These are phyloP conservation scores for Pseudopithomyces chartarum DNA, from an alignment of 2,329 filamentous ascomycete species.

Conservation along the genomic window DNA sequence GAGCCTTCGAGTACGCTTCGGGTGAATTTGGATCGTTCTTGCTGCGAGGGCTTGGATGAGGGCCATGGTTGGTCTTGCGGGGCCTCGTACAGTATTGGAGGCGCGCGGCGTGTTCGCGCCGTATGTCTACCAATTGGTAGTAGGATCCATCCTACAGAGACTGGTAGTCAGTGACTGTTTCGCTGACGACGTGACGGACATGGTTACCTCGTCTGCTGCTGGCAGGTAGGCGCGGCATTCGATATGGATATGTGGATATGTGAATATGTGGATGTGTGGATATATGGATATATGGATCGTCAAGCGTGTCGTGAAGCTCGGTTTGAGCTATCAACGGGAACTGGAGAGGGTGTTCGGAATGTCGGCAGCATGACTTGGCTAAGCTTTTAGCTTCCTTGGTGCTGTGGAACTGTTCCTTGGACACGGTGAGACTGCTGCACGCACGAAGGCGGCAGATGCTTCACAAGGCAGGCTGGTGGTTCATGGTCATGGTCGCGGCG, in stretches of 20 bases:
- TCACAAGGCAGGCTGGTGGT: neutral
- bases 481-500: neutral
- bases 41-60: constrained; percentile 6
- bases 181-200: neutral
- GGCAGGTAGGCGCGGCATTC: constrained; percentile 34
- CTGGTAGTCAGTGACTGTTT: neutral
- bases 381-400: neutral
- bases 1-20: constrained; percentile 42
- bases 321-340: neutral
- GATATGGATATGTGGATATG: no score
- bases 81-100: constrained; percentile 19
- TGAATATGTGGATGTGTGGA: no score
- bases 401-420: neutral
- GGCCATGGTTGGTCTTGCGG: constrained; percentile 1
- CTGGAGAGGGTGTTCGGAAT: neutral
- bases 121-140: constrained; percentile 31
- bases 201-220: constrained; percentile 24
- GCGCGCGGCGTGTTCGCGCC: constrained; percentile 17
- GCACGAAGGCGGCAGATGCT: no score
- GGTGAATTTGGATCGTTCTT: constrained; percentile 35
- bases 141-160: constrained; percentile 31
- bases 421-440: neutral
- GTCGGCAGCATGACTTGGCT: neutral
- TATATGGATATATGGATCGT: no score
- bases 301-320: neutral